Evolutionary conservation across 2,329 filamentous ascomycete genomes (phyloP), one percentile per base, ranked within the genome.

Genomic region (Volutella citrinella): DNA sequence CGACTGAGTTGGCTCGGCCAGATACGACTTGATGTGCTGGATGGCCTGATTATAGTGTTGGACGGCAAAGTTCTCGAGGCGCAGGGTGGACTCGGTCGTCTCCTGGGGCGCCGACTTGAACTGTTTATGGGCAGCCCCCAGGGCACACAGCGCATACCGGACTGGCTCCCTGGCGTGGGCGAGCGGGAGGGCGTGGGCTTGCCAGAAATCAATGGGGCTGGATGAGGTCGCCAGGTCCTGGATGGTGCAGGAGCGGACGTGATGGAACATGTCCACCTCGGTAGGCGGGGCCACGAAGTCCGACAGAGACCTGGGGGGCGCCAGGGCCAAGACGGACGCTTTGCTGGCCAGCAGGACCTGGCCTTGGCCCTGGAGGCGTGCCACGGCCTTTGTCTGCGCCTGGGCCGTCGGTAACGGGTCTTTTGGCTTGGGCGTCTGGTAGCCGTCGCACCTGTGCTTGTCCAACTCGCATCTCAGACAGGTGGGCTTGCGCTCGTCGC

Each of bases 41-140:
- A 52, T 51, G 8, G 49, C 46, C 14, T 40, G 32, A 13, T 49
- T 49, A 36, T 52, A 52, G 27, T 48, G 39, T 21, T 46, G 42
- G 13, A 46, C n/a, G n/a, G n/a, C n/a, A n/a, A n/a, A n/a, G n/a
- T n/a, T n/a, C n/a, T n/a, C n/a, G n/a, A n/a, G n/a, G n/a, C n/a
- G n/a, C n/a, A n/a, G n/a, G n/a, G n/a, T n/a, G n/a, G n/a, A n/a
- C n/a, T n/a, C n/a, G n/a, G n/a, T n/a, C n/a, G n/a, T n/a, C n/a
- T n/a, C n/a, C n/a, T n/a, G n/a, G n/a, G n/a, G n/a, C n/a, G n/a
- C n/a, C 7, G 28, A 36, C 11, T 29, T 55, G 27, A 48, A 38
- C 19, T 36, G 34, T 13, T 34, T 40, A 10, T 40, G 37, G 11
- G 35, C 35, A 9, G 29, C 35, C 14, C 35, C 35, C 6, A 38